Evolutionary conservation across 257 asterid genomes (phyloP), one percentile per base, ranked within the genome.

Genomic region (Lycium barbarum): DNA sequence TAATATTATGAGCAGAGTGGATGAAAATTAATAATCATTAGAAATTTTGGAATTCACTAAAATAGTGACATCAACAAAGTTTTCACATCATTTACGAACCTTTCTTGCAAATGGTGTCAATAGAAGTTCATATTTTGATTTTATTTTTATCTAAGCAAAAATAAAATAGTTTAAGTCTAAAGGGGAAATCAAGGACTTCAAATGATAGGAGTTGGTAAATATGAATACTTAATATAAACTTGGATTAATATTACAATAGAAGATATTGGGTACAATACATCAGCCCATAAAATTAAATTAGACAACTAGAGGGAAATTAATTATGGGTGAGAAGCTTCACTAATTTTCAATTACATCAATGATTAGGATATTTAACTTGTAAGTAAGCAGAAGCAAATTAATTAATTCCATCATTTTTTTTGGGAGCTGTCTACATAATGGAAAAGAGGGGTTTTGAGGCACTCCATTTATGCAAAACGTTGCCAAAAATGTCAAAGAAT

Each of bases 401-500:
- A 49, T 10, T 53, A 74, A 47, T 10, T 51, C 22, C 45, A 22
- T 22, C 2, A 73, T 5, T 49, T 49, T 9, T 10, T 72, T 70
- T 17, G 0, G 0, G 55, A 72, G 11, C 0, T 43, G 14, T 47
- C 47, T 76, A 76, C 45, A 76, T 76, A 22, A 26, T 76, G 81
- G 81, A 76, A 76, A 51, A 55, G 5, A 78, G 82, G 1, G 36
- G 11, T 53, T 78, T 78, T 2, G 49, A 78, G 13, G 65, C 15
- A 53, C 15, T 26, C 65, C 82, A 91, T 62, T 84, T 89, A 86
- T 91, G 93, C 76, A 91, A 26, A 9, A 65, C 12, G 2, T 86
- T 83, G 49, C 94, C 94, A 68, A 49, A 81, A 62, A 90, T 87
- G 80, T 91, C 94, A 71, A 79, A 90, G 49, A 89, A 90, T 14